Percentiles rank a stretch among this genome's conserved stretches.
phyloP scores from a whole-genome alignment of 2,329 filamentous ascomycete species.

The Penicillium corylophilum region DNA sequence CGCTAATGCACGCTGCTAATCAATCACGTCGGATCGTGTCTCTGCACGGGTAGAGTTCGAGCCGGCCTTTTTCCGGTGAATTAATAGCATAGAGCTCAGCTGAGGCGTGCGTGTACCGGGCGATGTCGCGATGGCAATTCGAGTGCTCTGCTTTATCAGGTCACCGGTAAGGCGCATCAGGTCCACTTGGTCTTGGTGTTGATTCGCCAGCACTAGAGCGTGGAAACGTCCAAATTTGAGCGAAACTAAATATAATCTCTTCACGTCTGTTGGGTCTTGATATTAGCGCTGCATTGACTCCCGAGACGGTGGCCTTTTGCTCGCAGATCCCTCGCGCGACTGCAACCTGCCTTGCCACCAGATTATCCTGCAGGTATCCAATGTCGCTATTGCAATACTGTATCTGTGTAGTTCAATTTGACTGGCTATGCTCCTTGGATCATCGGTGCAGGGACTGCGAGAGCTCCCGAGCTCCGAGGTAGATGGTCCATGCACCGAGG shows the following conservation, averaged over 20 bases:
- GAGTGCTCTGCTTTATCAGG: slow-evolving; percentile 1
- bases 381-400: neutral
- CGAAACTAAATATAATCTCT: neutral
- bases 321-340: neutral
- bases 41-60: slow-evolving; percentile 15
- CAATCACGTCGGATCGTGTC: slow-evolving; percentile 27
- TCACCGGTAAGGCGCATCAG: slow-evolving; percentile 5
- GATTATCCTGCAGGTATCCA: neutral
- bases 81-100: neutral
- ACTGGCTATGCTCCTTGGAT: slow-evolving; percentile 3
- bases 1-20: slow-evolving; percentile 23
- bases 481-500: neutral
- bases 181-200: neutral
- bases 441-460: slow-evolving; percentile 17
- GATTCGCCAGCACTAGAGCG: neutral
- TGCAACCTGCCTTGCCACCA: neutral
- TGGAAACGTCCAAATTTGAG: neutral
- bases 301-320: neutral
- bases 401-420: neutral
- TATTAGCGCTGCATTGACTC: neutral
- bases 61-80: slow-evolving; percentile 21
- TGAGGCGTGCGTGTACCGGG: slow-evolving; percentile 10
- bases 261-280: neutral
- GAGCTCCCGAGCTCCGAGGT: neutral
- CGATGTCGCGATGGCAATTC: slow-evolving; percentile 13